These are phyloP conservation scores for Corymbia maculata DNA, from an alignment of 345 rosid species.

Conservation along the genomic window DNA sequence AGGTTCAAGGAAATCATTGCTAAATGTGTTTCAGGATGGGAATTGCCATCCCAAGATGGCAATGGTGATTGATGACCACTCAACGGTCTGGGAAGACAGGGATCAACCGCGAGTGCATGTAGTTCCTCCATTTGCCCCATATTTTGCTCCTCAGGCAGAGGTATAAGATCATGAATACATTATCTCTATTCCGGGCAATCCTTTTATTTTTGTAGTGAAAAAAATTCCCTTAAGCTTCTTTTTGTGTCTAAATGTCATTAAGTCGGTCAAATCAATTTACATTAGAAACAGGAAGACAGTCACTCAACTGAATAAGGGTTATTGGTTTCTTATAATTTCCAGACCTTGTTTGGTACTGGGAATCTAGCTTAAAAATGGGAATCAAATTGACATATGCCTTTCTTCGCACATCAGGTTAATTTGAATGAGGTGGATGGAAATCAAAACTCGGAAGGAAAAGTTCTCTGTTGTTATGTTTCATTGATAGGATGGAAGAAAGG, in stretches of 20 bases:
- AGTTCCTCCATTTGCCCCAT: constrained; percentile 86
- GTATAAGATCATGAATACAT: constrained; percentile 18
- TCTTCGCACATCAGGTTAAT: too few species aligned
- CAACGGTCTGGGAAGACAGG: constrained; percentile 94
- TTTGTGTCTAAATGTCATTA: neutral
- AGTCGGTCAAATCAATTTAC: neutral
- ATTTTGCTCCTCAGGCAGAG: constrained; percentile 99
- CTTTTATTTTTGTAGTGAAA: neutral
- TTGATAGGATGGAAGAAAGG: neutral
- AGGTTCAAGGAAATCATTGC: constrained; percentile 80
- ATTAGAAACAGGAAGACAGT: neutral
- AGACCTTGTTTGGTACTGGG: neutral
- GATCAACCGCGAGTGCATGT: constrained; percentile 97
- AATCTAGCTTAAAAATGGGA: neutral
- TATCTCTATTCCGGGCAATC: neutral
- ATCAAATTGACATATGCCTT: neutral
- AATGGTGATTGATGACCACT: constrained; percentile 92
- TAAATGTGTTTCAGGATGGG: constrained; percentile 78
- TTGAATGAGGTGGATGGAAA: too few species aligned
- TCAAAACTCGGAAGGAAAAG: too few species aligned
- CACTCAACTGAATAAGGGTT: too few species aligned
- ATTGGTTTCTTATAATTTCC: neutral
- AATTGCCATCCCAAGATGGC: constrained; percentile 97
- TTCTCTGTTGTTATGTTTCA: too few species aligned
- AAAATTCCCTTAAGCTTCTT: neutral